Percentiles rank a stretch among this genome's conserved stretches.
Conservation (phyloP, 2,329 filamentous ascomycete species). For the Epichloe festucae region DNA sequence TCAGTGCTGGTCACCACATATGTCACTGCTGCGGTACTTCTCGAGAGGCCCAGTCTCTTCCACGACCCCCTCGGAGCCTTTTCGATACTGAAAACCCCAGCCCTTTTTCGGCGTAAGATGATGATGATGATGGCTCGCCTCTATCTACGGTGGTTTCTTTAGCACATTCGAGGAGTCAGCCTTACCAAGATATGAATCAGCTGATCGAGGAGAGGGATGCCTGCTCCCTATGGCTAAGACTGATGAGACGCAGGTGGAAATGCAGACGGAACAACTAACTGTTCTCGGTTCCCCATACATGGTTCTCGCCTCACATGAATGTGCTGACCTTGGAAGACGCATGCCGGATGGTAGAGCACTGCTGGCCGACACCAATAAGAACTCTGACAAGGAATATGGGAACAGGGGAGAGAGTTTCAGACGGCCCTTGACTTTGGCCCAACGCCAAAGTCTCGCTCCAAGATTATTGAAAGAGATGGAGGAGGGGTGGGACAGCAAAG, state of each 20-base stretch:
- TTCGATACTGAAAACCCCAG: no score
- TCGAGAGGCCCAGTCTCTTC: not conserved
- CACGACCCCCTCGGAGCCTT: no score
- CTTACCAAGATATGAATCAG: no score
- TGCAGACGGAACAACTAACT: no score
- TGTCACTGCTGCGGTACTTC: slow-evolving; percentile 5
- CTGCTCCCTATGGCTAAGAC: not conserved
- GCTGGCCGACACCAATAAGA: not conserved
- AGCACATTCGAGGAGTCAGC: no score
- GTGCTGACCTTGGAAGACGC: not conserved
- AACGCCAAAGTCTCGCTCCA: not conserved
- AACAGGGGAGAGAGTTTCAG: not conserved
- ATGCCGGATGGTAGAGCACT: not conserved
- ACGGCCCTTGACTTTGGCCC: not conserved
- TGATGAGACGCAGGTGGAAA: not conserved
- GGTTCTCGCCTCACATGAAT: slow-evolving; percentile 4
- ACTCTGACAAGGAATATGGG: not conserved
- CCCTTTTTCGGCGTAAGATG: no score
- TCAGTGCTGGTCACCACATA: slow-evolving; percentile 9
- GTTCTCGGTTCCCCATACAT: not conserved
- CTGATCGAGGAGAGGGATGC: not conserved
- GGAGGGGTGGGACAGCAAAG: slow-evolving; percentile 4
- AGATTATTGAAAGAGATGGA: not conserved
- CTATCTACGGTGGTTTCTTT: no score
- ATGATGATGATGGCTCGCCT: no score